A percentile compares a stretch with the other conserved stretches of the same genome.
Conservation (phyloP, 441 rosid genomes). For the Eruca vesicaria region DNA sequence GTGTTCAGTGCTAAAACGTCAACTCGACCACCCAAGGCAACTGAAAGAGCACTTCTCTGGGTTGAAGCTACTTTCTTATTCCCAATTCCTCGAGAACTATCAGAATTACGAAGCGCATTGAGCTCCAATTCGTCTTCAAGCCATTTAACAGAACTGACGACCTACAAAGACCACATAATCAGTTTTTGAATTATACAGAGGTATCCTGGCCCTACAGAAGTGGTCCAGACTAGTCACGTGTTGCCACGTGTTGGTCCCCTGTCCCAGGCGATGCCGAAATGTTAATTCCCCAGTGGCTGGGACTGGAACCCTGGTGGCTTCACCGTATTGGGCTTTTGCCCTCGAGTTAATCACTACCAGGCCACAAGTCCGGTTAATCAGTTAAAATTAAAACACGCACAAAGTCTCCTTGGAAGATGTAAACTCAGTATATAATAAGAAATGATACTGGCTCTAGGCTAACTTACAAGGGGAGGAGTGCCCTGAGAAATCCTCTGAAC, state of each 20-base stretch:
- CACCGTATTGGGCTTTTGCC: no score
- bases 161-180: slow-evolving; percentile 50
- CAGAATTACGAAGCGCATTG: slow-evolving; percentile 81
- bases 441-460: not conserved
- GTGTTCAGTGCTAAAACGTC: slow-evolving; percentile 71
- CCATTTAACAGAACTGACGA: slow-evolving; percentile 95
- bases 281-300: no score
- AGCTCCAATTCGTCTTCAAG: slow-evolving; percentile 97
- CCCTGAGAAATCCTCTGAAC: slow-evolving; percentile 87
- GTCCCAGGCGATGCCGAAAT: no score
- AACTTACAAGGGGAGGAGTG: slow-evolving; percentile 96
- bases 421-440: not conserved
- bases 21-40: slow-evolving; percentile 85
- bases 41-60: slow-evolving; percentile 80
- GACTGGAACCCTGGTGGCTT: no score
- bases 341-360: no score
- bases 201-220: no score
- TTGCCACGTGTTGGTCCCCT: no score
- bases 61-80: slow-evolving; percentile 80
- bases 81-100: slow-evolving; percentile 68
- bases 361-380: no score
- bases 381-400: not conserved
- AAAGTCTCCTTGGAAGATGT: not conserved
- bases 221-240: no score
- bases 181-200: no score